Conservation (phyloP, 2,329 filamentous ascomycete species). For the Aspergillus texensis region DNA sequence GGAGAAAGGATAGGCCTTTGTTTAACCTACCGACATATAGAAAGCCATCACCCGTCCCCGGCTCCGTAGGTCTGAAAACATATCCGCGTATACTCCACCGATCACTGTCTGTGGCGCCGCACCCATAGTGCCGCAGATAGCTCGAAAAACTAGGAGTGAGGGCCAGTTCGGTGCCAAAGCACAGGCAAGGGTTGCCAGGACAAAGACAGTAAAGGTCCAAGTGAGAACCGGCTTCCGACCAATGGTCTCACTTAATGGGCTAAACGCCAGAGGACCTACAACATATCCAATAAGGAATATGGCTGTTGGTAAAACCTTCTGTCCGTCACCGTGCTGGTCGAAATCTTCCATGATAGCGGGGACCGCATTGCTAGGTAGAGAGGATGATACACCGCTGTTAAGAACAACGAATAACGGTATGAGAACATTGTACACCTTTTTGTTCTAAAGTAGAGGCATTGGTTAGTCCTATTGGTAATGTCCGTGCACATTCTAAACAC, state of each 20-base stretch:
- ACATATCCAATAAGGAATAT: constrained; percentile 43
- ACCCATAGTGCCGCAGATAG: constrained; percentile 44
- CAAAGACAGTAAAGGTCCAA: constrained; percentile 50
- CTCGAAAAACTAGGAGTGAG: constrained; percentile 45
- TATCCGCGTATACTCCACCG: constrained; percentile 50
- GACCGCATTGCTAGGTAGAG: constrained; percentile 43
- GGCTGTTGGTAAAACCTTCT: constrained; percentile 38
- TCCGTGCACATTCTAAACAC: neutral
- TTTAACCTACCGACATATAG: constrained; percentile 42
- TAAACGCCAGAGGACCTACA: constrained; percentile 45
- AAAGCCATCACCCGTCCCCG: constrained; percentile 43
- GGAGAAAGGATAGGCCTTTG: neutral
- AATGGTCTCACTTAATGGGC: constrained; percentile 46
- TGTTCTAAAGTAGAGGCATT: constrained; percentile 5
- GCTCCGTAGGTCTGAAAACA: constrained; percentile 43
- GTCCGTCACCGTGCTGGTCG: constrained; percentile 28
- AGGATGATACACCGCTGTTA: constrained; percentile 42
- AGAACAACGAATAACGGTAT: constrained; percentile 33
- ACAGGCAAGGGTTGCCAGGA: constrained; percentile 45
- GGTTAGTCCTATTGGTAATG: neutral
- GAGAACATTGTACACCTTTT: constrained; percentile 33
- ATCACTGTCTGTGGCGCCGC: constrained; percentile 48
- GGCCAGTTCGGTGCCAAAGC: constrained; percentile 48
- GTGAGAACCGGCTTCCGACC: constrained; percentile 50
- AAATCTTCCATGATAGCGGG: constrained; percentile 40